These are phyloP conservation scores for Yarrowia yakushimensis DNA, from an alignment of 805 yeast species.

Conservation along the genomic window DNA sequence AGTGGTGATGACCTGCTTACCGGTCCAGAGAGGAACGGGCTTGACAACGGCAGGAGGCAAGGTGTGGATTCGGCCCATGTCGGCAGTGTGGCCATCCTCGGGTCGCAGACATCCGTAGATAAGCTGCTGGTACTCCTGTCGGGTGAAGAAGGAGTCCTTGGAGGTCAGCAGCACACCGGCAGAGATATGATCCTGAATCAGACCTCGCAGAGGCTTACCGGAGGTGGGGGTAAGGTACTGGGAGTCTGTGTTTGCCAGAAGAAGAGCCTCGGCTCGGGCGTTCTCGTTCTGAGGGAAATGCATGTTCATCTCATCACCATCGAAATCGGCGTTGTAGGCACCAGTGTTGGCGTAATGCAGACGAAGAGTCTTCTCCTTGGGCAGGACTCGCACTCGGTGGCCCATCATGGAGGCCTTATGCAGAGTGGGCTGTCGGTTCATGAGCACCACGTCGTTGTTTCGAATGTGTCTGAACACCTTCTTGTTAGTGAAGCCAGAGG, in stretches of 20 bases:
- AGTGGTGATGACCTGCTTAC: slow-evolving; percentile 95
- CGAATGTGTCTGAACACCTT: slow-evolving; percentile 93
- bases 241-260: slow-evolving; percentile 94
- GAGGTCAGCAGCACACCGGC: slow-evolving; percentile 98
- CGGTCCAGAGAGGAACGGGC: slow-evolving; percentile 94
- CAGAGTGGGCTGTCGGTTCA: slow-evolving; percentile 99
- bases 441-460: slow-evolving; percentile 90
- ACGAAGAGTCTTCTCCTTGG: slow-evolving; percentile 94
- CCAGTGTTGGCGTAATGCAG: slow-evolving; percentile 98
- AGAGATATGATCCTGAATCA: slow-evolving; percentile 97
- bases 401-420: slow-evolving; percentile 99
- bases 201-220: slow-evolving; percentile 97
- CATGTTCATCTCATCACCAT: slow-evolving; percentile 99
- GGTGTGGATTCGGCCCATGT: slow-evolving; percentile 54
- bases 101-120: slow-evolving; percentile 93
- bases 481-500: slow-evolving; percentile 68
- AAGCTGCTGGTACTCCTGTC: slow-evolving; percentile 90
- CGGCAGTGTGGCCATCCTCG: slow-evolving; percentile 88
- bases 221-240: slow-evolving; percentile 98
- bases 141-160: slow-evolving; percentile 85
- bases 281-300: slow-evolving; percentile 98
- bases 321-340: slow-evolving; percentile 98
- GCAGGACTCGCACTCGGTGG: slow-evolving; percentile 92
- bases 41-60: slow-evolving; percentile 85
- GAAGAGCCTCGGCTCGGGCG: slow-evolving; percentile 93